Evolutionary conservation across 208 protist genomes (phyloP), one percentile per base, ranked within the genome.

Genomic region (Strigomonas culicis): DNA sequence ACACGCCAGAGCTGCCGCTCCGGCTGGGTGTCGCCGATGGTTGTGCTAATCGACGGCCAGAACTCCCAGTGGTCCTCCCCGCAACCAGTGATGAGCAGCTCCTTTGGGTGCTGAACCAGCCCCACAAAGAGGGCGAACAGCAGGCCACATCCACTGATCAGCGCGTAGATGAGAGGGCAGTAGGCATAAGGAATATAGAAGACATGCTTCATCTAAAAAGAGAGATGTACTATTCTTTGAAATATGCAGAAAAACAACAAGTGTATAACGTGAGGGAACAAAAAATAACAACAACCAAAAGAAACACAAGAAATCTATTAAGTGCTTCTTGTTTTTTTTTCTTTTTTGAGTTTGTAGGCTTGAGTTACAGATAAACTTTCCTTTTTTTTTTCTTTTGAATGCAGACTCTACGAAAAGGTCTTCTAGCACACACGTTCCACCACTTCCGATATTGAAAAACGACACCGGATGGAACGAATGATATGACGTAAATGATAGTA

Each of bases 121-220:
- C 79, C 86, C 0, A 90, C 77, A 51, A 78, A 90, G 21, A 90
- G 75, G 21, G 74, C 60, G 3, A 77, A 56, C 1, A 88, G 47
- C 13, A 93, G 69, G 0, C 75, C 73, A 17, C 50, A 59, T 28
- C 78, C 72, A 15, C 62, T 74, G 8, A 83, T 47, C 27, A 93
- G 22, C 27, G 68, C 75, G 62, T 90, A 90, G 15, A 90, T 63
- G 30, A 93, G 56, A 50, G 86, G 77, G 41, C 70, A 46, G 59
- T 93, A 93, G 17, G 77, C 84, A n/a, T 77, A 70, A 0, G 77
- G 75, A 55, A 92, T 66, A 64, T 89, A 86, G 49, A 92, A 88
- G 17, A 92, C 57, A 67, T 92, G 82, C 44, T 73, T 75, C 66
- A 55, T 55, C 28, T 55, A 55, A 1, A 55, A 55, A n/a, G n/a